A percentile compares a stretch with the other conserved stretches of the same genome.
Conservation (phyloP, 164 flowering plant species). For the Tetrastigma voinierianum region DNA sequence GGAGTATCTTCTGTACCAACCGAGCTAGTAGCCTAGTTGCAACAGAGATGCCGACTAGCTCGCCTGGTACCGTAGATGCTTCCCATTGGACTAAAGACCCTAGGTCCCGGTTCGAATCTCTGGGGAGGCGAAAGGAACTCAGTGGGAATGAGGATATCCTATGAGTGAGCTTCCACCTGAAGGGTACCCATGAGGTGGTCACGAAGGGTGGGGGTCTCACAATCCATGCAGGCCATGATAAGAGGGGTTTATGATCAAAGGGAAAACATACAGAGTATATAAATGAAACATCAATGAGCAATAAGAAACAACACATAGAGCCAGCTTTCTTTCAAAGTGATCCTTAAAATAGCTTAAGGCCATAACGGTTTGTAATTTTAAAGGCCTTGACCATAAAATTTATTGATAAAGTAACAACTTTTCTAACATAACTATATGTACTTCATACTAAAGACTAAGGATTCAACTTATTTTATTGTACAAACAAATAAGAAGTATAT, state of each 20-base stretch:
- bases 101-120: too few species aligned
- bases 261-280: not conserved
- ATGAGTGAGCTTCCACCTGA: too few species aligned
- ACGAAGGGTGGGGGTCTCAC: too few species aligned
- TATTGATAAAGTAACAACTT: constrained; percentile 7
- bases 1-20: too few species aligned
- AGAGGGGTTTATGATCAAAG: not conserved
- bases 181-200: too few species aligned
- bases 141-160: too few species aligned
- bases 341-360: constrained; percentile 14
- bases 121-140: too few species aligned
- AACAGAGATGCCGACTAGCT: too few species aligned
- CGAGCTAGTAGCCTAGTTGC: too few species aligned
- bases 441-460: constrained; percentile 6
- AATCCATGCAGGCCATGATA: too few species aligned
- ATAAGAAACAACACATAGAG: not conserved
- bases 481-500: constrained; percentile 11
- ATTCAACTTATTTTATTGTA: constrained; percentile 9
- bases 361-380: constrained; percentile 2
- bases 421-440: constrained; percentile 16
- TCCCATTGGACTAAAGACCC: too few species aligned
- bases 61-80: too few species aligned
- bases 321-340: constrained; percentile 11
- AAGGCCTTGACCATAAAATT: constrained; percentile 5
- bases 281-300: not conserved